These are phyloP conservation scores for Gossypium rotundifolium DNA, from an alignment of 345 rosid genomes.

Conservation along the genomic window DNA sequence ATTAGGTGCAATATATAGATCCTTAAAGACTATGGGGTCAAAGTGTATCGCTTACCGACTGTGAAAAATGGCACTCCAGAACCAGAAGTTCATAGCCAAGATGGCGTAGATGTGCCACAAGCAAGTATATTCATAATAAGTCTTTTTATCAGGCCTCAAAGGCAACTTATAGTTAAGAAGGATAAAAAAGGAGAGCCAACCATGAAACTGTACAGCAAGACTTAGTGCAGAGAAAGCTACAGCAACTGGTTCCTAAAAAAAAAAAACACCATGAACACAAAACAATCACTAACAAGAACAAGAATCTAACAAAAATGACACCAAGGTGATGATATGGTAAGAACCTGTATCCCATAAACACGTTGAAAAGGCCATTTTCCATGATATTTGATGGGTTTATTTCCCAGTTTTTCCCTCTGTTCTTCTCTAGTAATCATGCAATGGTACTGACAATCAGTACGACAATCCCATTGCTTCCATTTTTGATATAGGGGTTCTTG, in stretches of 20 bases:
- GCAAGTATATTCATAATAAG: conserved; percentile 70
- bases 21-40: not conserved
- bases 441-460: conserved; percentile 55
- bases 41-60: conserved; percentile 50
- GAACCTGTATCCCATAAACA: conserved; percentile 72
- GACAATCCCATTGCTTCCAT: conserved; percentile 96
- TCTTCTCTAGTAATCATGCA: conserved; percentile 88
- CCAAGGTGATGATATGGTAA: not conserved
- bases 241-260: conserved; percentile 69
- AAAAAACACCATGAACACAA: not conserved
- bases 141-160: conserved; percentile 49
- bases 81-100: conserved; percentile 77
- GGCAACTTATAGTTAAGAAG: conserved; percentile 74
- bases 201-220: conserved; percentile 77
- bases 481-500: conserved; percentile 79
- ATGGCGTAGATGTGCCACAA: conserved; percentile 69
- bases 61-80: conserved; percentile 87
- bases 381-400: conserved; percentile 68
- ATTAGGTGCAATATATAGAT: not conserved
- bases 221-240: conserved; percentile 77
- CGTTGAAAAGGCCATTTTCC: conserved; percentile 88
- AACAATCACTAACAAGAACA: not conserved
- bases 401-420: conserved; percentile 58
- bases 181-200: conserved; percentile 88
- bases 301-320: not conserved